Percentiles rank a stretch among this genome's conserved stretches.
These are phyloP conservation scores for Populus tremula DNA, from an alignment of 345 rosid genomes.

Conservation along the genomic window DNA sequence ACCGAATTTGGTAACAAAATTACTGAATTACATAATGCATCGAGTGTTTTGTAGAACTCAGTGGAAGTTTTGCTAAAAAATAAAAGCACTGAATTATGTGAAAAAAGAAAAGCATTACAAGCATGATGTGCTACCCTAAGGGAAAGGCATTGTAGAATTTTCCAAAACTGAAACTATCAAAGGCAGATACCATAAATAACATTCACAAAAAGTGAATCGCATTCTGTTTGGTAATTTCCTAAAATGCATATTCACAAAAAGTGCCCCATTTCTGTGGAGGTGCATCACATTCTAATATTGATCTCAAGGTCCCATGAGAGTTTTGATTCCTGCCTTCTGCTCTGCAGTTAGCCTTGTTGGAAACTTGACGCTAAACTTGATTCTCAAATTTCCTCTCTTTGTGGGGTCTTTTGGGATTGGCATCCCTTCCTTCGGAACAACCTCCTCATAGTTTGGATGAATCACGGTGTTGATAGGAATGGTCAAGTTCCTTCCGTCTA, in stretches of 20 bases:
- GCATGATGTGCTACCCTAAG: background rate
- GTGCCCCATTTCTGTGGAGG: background rate
- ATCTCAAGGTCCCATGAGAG: background rate
- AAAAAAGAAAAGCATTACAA: background rate
- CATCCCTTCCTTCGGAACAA: conserved; percentile 18
- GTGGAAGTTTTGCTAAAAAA: background rate
- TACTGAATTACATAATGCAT: background rate
- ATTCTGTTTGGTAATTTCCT: background rate
- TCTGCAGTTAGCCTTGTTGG: conserved; percentile 16
- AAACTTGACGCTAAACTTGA: conserved; percentile 14
- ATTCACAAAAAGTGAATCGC: background rate
- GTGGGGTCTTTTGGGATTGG: conserved; percentile 12
- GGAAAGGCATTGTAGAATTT: background rate
- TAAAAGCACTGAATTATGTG: too few relatives aligned
- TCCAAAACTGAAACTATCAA: background rate
- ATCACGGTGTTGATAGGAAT: conserved; percentile 13
- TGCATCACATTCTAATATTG: background rate
- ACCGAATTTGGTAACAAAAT: background rate
- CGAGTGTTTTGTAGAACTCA: background rate
- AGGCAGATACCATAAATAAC: background rate
- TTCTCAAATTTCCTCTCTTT: conserved; percentile 18
- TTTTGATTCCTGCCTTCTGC: conserved; percentile 23
- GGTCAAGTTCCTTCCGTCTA: conserved; percentile 14
- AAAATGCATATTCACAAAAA: background rate
- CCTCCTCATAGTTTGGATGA: conserved; percentile 18